A percentile compares a stretch with the other conserved stretches of the same genome.
These are phyloP conservation scores for Suhomyces faveliae DNA, from an alignment of 805 yeast genomes.

Conservation along the genomic window DNA sequence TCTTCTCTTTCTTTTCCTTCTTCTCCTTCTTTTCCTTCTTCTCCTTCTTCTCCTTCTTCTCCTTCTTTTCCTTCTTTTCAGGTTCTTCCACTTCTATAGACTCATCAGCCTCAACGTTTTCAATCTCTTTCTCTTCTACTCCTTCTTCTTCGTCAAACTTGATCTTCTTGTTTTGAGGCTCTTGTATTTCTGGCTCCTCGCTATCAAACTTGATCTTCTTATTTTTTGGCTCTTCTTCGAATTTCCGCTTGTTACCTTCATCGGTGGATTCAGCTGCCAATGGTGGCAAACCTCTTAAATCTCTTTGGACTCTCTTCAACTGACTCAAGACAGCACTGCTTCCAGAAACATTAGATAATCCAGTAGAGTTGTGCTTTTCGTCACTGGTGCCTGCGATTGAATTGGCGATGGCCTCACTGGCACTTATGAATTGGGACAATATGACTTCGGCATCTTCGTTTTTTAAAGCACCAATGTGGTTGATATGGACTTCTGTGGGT, in stretches of 20 bases:
- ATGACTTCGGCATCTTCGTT: slow-evolving; percentile 46
- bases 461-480: slow-evolving; percentile 25
- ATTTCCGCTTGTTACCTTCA: slow-evolving; percentile 25
- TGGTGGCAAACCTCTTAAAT: slow-evolving; percentile 79
- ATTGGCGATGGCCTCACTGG: slow-evolving; percentile 37
- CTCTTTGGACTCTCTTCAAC: slow-evolving; percentile 71
- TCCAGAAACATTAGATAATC: slow-evolving; percentile 32
- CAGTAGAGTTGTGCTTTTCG: slow-evolving; percentile 24
- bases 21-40: slow-evolving; percentile 28
- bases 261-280: slow-evolving; percentile 21
- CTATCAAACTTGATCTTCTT: slow-evolving; percentile 18
- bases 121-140: slow-evolving; percentile 9
- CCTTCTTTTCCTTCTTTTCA: slow-evolving; percentile 17
- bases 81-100: slow-evolving; percentile 1
- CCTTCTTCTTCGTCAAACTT: slow-evolving; percentile 14
- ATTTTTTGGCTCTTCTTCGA: slow-evolving; percentile 17
- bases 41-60: slow-evolving; percentile 24
- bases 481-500: slow-evolving; percentile 43
- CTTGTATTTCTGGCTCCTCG: slow-evolving; percentile 11
- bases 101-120: neutral
- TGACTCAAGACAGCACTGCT: slow-evolving; percentile 53
- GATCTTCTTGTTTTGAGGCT: slow-evolving; percentile 5
- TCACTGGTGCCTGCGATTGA: slow-evolving; percentile 22
- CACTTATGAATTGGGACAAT: slow-evolving; percentile 41
- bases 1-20: slow-evolving; percentile 18